Base-by-base conservation (phyloP, 2,329 filamentous ascomycete genomes). In the Hawksworthiomyces lignivorus region DNA sequence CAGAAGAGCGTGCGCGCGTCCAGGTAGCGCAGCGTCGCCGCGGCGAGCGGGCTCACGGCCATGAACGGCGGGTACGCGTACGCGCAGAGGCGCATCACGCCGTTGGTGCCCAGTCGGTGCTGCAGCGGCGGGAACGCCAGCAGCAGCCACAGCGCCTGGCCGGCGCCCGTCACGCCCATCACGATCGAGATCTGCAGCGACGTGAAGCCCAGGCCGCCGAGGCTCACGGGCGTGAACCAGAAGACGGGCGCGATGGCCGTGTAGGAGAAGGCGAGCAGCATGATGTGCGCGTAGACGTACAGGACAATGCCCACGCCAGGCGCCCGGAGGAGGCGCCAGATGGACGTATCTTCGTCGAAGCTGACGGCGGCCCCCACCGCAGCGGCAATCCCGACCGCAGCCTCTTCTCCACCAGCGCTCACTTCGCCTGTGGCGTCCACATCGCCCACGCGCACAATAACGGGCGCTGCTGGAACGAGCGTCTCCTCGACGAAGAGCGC, bases 141-240 rank as follows among this genome's bases (percentile, higher is more conserved):
- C 0, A 90, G 67, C 2, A 87, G 72, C 84, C 84, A 90, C 7
- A 75, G 44, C 1, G 82, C 77, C 58, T 90, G 86, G 4, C 75
- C 69, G 14, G 74, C 62, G 11, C 86, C 86, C 18, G 70, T 73
- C 1, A 80, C 44, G 2, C 70, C 76, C 63, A 90, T 73, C 61
- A 82, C 75, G 3, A 78, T 51, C 2, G 82, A 80, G 48, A 88
- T 90, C 39, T 76, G 70, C 4, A 73, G 55, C 0, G 81, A 65
- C 0, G 68, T 61, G 57, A 88, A 82, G 3, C 70, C 74, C 36
- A 80, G 72, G 0, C 86, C 86, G 26, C 85, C 85, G 0, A 81
- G 67, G 0, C 55, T 6, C 6, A 82, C 52, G 3, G 70, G 66
- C 0, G 80, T 86, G 60, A 73, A 88, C 62, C 78, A 78, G 56